Evolutionary conservation across 306 rosid genomes (phyloP), one percentile per base, ranked within the genome.

Genomic region (Prunus padus): DNA sequence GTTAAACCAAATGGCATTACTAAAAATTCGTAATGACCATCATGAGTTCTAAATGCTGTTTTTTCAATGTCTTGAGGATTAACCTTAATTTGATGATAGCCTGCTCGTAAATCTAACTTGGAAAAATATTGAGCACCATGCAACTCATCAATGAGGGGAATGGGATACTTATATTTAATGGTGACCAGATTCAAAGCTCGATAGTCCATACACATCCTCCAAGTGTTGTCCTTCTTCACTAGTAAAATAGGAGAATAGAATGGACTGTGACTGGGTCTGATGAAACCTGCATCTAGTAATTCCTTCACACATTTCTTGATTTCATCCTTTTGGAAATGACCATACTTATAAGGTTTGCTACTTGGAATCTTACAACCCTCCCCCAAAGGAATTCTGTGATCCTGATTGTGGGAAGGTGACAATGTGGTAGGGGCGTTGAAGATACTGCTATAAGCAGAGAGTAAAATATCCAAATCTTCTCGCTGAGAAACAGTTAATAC

Each of bases 21-120:
- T 9, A 45, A 8, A 18, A 69, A 69, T 40, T 69, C 73, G 47
- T 69, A 70, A 30, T 70, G 47, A 14, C 74, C 49, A 7, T 70
- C 26, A 4, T 70, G 44, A 10, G 63, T 51, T 2, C 26, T 37
- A 30, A 50, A 69, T 0, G 13, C 5, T 6, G 26, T 50, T 22
- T 52, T 69, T 0, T 3, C 18, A 23, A 52, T 19, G n/a, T 52
- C 45, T 11, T 4, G 3, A 8, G 2, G 37, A 13, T 23, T 28
- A 30, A 70, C 40, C 4, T 11, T 11, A 14, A 70, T 52, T 11
- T 67, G 72, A 12, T 67, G 71, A 42, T 66, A 66, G 9, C 54
- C 54, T 11, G 33, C 23, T 25, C 26, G 4, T 12, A 66, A n/a
- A 42, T 66, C 71, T 1, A 42, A 16, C 2, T 44, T 66, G 51